These are phyloP conservation scores for Peronospora belbahrii DNA, from an alignment of 352 stramenopile species.

Conservation along the genomic window DNA sequence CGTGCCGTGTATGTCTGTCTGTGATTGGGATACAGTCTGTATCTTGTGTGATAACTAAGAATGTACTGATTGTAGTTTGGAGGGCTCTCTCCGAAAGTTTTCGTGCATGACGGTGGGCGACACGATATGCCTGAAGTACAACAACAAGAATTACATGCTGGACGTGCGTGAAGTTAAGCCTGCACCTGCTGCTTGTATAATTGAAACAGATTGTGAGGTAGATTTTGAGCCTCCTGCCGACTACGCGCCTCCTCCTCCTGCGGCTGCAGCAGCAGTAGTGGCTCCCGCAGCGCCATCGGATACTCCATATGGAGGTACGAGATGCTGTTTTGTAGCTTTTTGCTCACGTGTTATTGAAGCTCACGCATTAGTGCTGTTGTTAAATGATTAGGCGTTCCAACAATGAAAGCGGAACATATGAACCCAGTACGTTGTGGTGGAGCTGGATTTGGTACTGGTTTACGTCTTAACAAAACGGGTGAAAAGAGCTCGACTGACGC, in stretches of 20 bases:
- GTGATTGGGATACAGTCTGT: not conserved
- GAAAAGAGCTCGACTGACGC: conserved; percentile 54
- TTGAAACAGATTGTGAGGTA: conserved; percentile 99
- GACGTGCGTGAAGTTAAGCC: conserved; percentile 96
- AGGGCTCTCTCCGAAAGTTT: conserved; percentile 83
- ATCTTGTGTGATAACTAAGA: not conserved
- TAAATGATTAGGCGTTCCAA: conserved; percentile 43
- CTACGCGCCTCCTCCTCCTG: conserved; percentile 52
- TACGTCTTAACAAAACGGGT: conserved; percentile 66
- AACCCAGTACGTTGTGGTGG: conserved; percentile 28
- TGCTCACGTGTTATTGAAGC: not conserved
- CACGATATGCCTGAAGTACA: conserved; percentile 98
- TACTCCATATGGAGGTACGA: conserved; percentile 58
- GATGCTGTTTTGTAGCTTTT: not conserved
- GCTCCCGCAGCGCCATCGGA: conserved; percentile 34
- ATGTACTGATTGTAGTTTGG: conserved; percentile 35
- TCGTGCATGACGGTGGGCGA: conserved; percentile 98
- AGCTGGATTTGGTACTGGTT: conserved; percentile 38
- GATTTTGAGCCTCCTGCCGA: conserved; percentile 96
- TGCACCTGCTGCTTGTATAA: conserved; percentile 95
- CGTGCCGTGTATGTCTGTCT: conserved; percentile 89
- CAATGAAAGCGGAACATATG: conserved; percentile 43
- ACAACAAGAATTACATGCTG: conserved; percentile 97
- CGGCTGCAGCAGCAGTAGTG: conserved; percentile 7
- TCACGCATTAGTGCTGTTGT: not conserved